Base-by-base conservation (phyloP, 257 asterid genomes). In the Rubia yunnanensis region DNA sequence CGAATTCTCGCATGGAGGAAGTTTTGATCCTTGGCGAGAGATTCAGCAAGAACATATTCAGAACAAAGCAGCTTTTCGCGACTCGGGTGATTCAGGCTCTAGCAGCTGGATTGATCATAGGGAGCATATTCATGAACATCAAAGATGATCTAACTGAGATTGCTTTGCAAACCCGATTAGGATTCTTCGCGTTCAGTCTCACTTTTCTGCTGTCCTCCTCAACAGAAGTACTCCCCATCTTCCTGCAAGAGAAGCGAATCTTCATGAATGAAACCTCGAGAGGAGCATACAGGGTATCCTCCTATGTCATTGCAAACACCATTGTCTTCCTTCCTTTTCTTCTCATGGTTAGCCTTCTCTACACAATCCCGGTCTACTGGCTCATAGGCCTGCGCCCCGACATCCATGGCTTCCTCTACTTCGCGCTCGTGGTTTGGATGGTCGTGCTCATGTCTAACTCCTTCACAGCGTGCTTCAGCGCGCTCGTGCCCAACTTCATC, bases 251-350 rank as follows among this genome's bases (percentile, higher is more conserved):
- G 72, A 72, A 95, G 48, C 57, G 79, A n/a, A 83, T 83, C 39
- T 83, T 91, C 72, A 77, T 72, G 84, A 81, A 87, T 44, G 97
- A 91, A 78, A 84, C 83, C 4, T 71, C 80, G 38, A 66, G 91
- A 46, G 97, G 96, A 44, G 90, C 95, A n/a, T 91, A 91, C 69
- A 68, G 97, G 26, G 94, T 88, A 0, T 88, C 89, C 15, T 91
- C 98, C 0, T 91, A 86, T 61, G 91, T 83, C 8, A 62, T 78
- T 69, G 87, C 98, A 17, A 88, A 86, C 85, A 81, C 98, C 65
- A 39, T 81, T 3, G 91, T 88, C 18, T 86, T 88, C 80, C 59
- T 84, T 6, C 95, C 98, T 3, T 86, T 91, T 49, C 91, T 91
- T 28, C 28, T 85, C 5, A 23, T 88, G 84, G 82, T 91, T 1